Conservation (phyloP, 2,329 filamentous ascomycete species). For the Hirsutella thompsonii region DNA sequence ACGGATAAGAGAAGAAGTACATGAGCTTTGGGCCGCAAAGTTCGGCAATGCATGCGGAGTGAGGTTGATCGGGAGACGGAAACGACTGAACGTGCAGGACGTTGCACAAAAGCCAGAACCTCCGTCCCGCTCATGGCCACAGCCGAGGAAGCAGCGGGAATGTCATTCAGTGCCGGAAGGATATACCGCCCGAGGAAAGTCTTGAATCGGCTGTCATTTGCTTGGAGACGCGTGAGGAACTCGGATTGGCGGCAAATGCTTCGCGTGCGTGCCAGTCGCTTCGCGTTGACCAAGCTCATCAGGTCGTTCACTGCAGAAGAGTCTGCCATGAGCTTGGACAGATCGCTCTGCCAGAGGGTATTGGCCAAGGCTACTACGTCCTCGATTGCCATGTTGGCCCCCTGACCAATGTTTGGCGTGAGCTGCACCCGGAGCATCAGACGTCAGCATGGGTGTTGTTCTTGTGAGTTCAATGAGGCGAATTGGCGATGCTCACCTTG, state of each 20-base stretch:
- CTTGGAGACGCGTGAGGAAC: constrained; percentile 7
- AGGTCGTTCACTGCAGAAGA: neutral
- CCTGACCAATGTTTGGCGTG: constrained; percentile 9
- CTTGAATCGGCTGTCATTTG: constrained; percentile 3
- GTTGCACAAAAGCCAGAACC: neutral
- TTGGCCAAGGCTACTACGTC: constrained; percentile 7
- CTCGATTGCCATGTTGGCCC: constrained; percentile 10
- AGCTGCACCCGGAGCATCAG: constrained; percentile 4
- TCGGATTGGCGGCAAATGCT: constrained; percentile 5
- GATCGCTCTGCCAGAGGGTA: constrained; percentile 1
- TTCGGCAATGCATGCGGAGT: neutral
- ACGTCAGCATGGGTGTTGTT: too few relatives aligned
- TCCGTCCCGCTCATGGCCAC: neutral
- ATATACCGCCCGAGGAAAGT: constrained; percentile 4
- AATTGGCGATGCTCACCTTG: constrained; percentile 11
- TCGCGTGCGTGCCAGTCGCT: constrained; percentile 1
- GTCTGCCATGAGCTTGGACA: neutral
- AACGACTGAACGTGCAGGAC: neutral
- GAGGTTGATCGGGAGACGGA: neutral
- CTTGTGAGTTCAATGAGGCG: neutral
- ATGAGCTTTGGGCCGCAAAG: neutral
- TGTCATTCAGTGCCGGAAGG: constrained; percentile 5
- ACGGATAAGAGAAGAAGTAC: neutral
- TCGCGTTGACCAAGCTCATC: neutral
- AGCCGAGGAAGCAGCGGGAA: constrained; percentile 5